Evolutionary conservation across 1,139 yeast genomes (phyloP).

Genomic region (Barnettozyma hawaiiensis): DNA sequence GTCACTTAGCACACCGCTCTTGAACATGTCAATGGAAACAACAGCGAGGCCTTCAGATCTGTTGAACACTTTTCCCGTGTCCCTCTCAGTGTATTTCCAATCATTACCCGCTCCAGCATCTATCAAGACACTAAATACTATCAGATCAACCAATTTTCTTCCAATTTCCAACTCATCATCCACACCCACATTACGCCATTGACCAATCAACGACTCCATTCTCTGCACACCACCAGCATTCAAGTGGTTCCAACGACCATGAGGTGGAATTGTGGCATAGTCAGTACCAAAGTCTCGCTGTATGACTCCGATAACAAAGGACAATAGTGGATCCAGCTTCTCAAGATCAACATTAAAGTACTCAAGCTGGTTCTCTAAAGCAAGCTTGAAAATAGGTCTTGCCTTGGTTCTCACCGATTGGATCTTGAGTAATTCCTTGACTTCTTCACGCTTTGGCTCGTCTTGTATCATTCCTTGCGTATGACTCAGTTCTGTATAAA

Average conservation of each 20-base stretch:
- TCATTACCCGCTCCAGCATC: conserved; percentile 61
- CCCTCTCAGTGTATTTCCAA: conserved; percentile 41
- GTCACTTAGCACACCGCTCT: conserved; percentile 40
- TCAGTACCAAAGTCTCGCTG: conserved; percentile 37
- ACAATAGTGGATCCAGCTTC: conserved; percentile 36
- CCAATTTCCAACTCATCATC: conserved; percentile 40
- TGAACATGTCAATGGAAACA: conserved; percentile 49
- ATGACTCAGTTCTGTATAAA: too few species aligned
- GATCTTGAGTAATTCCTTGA: conserved; percentile 38
- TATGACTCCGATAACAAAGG: conserved; percentile 38
- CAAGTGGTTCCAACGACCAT: conserved; percentile 60
- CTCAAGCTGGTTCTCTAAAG: conserved; percentile 31
- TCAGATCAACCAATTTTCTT: conserved; percentile 45
- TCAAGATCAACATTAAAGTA: conserved; percentile 42
- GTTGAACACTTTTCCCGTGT: conserved; percentile 27
- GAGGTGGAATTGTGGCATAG: conserved; percentile 46
- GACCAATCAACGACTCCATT: conserved; percentile 35
- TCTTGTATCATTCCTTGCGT: conserved; percentile 6
- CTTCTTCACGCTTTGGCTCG: conserved; percentile 10
- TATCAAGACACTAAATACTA: conserved; percentile 50
- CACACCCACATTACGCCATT: conserved; percentile 30
- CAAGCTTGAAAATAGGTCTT: conserved; percentile 35
- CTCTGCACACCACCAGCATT: conserved; percentile 42
- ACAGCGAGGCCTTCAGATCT: conserved; percentile 60
- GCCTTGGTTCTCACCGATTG: conserved; percentile 49